Conservation (phyloP, 2,329 filamentous ascomycete genomes). For the Parastagonospora nodorum region DNA sequence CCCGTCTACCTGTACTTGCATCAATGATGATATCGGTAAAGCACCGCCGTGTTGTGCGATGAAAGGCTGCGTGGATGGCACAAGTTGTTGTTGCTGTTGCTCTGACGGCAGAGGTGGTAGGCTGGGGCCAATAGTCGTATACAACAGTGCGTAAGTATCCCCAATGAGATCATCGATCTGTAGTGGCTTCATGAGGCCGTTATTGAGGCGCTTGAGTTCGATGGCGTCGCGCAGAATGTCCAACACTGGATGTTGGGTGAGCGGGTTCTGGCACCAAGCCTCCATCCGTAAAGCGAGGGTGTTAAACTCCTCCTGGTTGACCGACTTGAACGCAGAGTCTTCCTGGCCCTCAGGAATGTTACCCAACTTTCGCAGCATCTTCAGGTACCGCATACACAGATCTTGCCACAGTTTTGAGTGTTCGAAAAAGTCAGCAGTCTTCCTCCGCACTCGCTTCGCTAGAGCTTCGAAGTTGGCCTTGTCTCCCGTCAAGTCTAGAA, state of each 20-base stretch:
- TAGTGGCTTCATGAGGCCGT: conserved; percentile 81
- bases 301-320: conserved; percentile 69
- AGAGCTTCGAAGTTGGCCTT: conserved; percentile 76
- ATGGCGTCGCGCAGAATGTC: conserved; percentile 69
- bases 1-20: conserved; percentile 23
- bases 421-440: conserved; percentile 74
- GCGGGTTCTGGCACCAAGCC: conserved; percentile 59
- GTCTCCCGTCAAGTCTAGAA: conserved; percentile 77
- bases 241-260: conserved; percentile 56
- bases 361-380: conserved; percentile 62
- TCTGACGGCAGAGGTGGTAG: conserved; percentile 58
- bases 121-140: conserved; percentile 66
- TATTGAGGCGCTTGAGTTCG: conserved; percentile 80
- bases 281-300: conserved; percentile 64
- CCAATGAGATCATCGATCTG: conserved; percentile 92
- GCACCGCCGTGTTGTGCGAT: conserved; percentile 18
- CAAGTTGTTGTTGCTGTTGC: conserved; percentile 29
- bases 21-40: conserved; percentile 37
- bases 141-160: conserved; percentile 83
- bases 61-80: conserved; percentile 6
- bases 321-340: conserved; percentile 66
- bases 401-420: conserved; percentile 68
- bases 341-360: conserved; percentile 65
- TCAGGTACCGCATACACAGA: conserved; percentile 63
- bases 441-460: conserved; percentile 78